Percentiles rank a stretch among this genome's conserved stretches.
Conservation (phyloP, 495 filamentous ascomycete species). For the Cudoniella acicularis region DNA sequence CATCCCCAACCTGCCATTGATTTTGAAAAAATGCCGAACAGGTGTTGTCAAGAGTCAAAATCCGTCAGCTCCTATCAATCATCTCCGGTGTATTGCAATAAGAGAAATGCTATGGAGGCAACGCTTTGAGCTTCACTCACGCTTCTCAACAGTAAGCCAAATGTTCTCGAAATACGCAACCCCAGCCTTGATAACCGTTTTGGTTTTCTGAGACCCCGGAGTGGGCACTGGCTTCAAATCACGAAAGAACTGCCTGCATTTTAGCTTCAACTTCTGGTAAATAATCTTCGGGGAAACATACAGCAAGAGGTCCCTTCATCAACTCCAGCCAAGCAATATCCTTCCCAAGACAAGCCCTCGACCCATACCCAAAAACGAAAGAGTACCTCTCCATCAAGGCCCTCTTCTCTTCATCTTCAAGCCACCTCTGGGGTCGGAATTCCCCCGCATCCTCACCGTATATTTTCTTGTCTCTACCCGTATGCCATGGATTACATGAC, state of each 20-base stretch:
- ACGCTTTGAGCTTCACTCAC: too few relatives aligned
- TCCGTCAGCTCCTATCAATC: too few relatives aligned
- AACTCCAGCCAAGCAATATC: conserved; percentile 56
- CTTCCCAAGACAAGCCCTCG: conserved; percentile 50
- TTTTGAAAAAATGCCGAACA: too few relatives aligned
- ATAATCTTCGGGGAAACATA: conserved; percentile 23
- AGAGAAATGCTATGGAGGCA: too few relatives aligned
- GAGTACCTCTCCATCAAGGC: conserved; percentile 48
- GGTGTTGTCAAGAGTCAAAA: too few relatives aligned
- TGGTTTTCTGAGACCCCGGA: neutral
- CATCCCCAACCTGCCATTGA: too few relatives aligned
- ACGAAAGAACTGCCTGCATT: neutral
- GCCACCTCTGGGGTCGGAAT: conserved; percentile 40
- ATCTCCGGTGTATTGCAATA: too few relatives aligned
- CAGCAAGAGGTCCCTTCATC: conserved; percentile 48
- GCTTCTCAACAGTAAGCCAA: neutral
- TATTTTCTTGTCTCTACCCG: conserved; percentile 45
- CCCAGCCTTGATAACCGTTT: neutral
- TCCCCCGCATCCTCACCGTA: conserved; percentile 46
- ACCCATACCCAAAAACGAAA: conserved; percentile 51
- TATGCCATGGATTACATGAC: conserved; percentile 48
- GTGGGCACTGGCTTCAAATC: neutral
- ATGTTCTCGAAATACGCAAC: neutral
- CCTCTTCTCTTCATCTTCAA: conserved; percentile 37
- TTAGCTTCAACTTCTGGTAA: neutral